These are phyloP conservation scores for Phytophthora sojae DNA, from an alignment of 352 stramenopile species.

Conservation along the genomic window DNA sequence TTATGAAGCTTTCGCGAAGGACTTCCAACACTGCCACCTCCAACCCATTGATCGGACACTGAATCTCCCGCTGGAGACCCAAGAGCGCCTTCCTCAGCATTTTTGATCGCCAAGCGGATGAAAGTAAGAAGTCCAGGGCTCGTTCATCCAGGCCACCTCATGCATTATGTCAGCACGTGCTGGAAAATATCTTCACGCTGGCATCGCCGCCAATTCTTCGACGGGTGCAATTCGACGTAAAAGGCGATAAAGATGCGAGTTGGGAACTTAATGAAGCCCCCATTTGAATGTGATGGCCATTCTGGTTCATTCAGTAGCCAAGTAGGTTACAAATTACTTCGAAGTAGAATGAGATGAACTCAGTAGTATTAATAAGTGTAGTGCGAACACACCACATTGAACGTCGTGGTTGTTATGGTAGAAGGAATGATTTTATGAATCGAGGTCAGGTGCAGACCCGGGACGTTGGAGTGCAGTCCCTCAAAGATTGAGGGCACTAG, in stretches of 20 bases:
- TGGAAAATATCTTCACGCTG: background rate
- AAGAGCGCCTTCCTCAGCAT: background rate
- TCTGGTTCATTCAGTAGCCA: too few relatives aligned
- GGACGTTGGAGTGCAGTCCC: too few relatives aligned
- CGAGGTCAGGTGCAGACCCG: too few relatives aligned
- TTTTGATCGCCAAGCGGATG: background rate
- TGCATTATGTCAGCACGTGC: background rate
- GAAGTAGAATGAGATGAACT: too few relatives aligned
- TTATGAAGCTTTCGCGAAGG: background rate
- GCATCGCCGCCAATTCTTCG: background rate
- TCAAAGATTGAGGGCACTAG: too few relatives aligned
- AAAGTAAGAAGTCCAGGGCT: background rate
- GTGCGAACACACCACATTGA: too few relatives aligned
- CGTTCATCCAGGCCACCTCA: background rate
- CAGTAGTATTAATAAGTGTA: too few relatives aligned
- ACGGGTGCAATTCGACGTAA: background rate
- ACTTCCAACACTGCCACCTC: background rate
- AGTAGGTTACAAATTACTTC: too few relatives aligned
- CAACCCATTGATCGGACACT: background rate
- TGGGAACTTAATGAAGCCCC: background rate
- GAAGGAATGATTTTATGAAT: too few relatives aligned
- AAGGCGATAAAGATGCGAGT: background rate
- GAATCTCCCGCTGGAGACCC: background rate
- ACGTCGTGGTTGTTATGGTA: too few relatives aligned
- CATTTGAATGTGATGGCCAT: background rate